Percentiles rank a stretch among this genome's conserved stretches.
Conservation (phyloP, 2,329 filamentous ascomycete species). For the Thermothelomyces thermophilus region DNA sequence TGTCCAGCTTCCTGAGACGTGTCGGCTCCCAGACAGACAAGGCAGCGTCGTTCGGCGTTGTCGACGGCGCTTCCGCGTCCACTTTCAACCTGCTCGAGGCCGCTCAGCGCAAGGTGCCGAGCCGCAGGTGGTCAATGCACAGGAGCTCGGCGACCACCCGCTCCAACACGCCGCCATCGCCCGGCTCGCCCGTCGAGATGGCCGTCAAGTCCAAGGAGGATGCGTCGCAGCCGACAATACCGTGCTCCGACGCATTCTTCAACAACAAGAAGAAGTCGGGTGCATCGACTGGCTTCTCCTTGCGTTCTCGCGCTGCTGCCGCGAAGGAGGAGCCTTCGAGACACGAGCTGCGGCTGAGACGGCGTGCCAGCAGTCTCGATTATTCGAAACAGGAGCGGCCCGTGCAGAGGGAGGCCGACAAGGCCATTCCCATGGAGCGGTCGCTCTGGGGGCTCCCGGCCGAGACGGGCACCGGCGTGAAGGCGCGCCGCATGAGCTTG, state of each 20-base stretch:
- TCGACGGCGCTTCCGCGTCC: slow-evolving; percentile 24
- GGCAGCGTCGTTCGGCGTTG: slow-evolving; percentile 20
- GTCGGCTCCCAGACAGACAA: slow-evolving; percentile 33
- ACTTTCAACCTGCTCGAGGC: slow-evolving; percentile 27
- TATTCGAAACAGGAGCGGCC: slow-evolving; percentile 27
- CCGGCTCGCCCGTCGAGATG: slow-evolving; percentile 41
- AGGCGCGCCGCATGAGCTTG: slow-evolving; percentile 70
- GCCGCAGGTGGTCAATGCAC: slow-evolving; percentile 42
- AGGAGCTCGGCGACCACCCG: slow-evolving; percentile 41
- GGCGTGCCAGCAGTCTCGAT: slow-evolving; percentile 47
- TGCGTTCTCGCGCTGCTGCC: slow-evolving; percentile 39
- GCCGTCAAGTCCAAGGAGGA: slow-evolving; percentile 25
- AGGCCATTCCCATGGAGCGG: slow-evolving; percentile 35
- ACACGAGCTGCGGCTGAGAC: slow-evolving; percentile 22
- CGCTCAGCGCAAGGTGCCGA: slow-evolving; percentile 25
- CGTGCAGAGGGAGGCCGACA: slow-evolving; percentile 18
- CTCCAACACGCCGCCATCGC: slow-evolving; percentile 46
- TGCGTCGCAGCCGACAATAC: slow-evolving; percentile 29
- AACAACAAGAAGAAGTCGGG: slow-evolving; percentile 46
- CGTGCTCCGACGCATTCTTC: slow-evolving; percentile 40
- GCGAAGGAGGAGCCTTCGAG: slow-evolving; percentile 6
- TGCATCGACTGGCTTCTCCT: slow-evolving; percentile 43
- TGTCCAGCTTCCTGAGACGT: slow-evolving; percentile 45
- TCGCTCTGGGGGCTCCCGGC: slow-evolving; percentile 56
- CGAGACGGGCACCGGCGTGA: slow-evolving; percentile 65